phyloP scores from a whole-genome alignment of 2,329 filamentous ascomycete species.

The Fusarium sp. region DNA sequence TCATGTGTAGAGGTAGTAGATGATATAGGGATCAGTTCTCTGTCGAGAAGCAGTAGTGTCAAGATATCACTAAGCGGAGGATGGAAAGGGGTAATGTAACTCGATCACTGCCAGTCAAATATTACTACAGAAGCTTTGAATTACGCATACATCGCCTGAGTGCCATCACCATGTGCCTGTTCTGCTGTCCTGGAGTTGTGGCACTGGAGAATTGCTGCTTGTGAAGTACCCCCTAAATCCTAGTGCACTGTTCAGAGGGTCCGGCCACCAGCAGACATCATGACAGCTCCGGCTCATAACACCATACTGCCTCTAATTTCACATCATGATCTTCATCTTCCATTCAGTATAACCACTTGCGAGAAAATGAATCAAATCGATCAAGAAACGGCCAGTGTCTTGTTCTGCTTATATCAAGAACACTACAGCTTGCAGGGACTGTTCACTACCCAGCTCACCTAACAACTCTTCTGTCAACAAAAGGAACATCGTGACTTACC shows the following conservation, averaged over 20 bases:
- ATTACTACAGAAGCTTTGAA: too few relatives aligned
- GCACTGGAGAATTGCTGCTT: neutral
- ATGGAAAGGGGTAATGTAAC: slow-evolving; percentile 1
- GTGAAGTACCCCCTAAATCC: slow-evolving; percentile 8
- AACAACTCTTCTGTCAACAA: neutral
- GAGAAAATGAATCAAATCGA: neutral
- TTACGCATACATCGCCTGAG: too few relatives aligned
- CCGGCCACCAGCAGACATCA: slow-evolving; percentile 15
- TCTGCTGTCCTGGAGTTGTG: neutral
- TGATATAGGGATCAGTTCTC: neutral
- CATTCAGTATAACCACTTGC: accelerated
- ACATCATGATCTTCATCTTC: neutral
- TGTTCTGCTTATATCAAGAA: slow-evolving; percentile 9
- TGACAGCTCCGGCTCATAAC: neutral
- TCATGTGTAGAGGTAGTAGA: neutral
- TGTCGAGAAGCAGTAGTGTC: neutral
- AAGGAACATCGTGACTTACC: neutral
- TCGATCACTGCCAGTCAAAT: neutral
- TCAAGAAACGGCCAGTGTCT: neutral
- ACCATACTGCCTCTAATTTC: neutral
- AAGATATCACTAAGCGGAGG: neutral
- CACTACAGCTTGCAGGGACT: neutral
- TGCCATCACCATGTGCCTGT: neutral
- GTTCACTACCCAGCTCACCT: slow-evolving; percentile 1
- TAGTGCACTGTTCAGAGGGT: slow-evolving; percentile 4